These are phyloP conservation scores for Alternaria hordeiaustralica DNA, from an alignment of 2,329 filamentous ascomycete genomes.

Conservation along the genomic window DNA sequence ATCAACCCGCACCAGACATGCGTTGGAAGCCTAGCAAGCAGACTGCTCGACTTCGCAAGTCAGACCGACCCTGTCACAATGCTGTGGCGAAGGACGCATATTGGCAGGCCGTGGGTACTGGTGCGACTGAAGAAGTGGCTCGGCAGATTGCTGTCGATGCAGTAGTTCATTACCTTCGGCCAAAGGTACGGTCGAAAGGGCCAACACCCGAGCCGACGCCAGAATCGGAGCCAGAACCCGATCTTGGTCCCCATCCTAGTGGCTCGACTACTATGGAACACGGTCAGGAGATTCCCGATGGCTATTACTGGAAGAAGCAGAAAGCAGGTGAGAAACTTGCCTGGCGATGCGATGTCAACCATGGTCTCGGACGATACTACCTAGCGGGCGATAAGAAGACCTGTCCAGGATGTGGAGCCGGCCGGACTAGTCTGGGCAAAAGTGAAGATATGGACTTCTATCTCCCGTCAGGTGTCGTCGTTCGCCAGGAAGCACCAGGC, in stretches of 20 bases:
- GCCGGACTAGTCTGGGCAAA: constrained; percentile 15
- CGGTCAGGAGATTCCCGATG: constrained; percentile 27
- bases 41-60: constrained; percentile 6
- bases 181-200: constrained; percentile 16
- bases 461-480: constrained; percentile 20
- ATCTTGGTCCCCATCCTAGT: constrained; percentile 32
- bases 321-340: constrained; percentile 20
- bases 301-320: constrained; percentile 21
- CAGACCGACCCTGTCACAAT: constrained; percentile 24
- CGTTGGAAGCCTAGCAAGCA: constrained; percentile 30
- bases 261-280: constrained; percentile 37
- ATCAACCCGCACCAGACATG: constrained; percentile 22
- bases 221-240: constrained; percentile 19
- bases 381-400: constrained; percentile 30
- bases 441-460: constrained; percentile 35
- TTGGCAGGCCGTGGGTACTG: constrained; percentile 21
- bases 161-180: constrained; percentile 16
- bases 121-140: constrained; percentile 19
- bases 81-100: constrained; percentile 34
- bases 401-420: constrained; percentile 33
- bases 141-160: constrained; percentile 16
- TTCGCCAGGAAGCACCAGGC: constrained; percentile 25
- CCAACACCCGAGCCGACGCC: constrained; percentile 19
- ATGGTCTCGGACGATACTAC: constrained; percentile 41
- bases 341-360: constrained; percentile 38